Evolutionary conservation across 768 basidiomycete genomes (phyloP).

Genomic region (Cystofilobasidium ferigula): DNA sequence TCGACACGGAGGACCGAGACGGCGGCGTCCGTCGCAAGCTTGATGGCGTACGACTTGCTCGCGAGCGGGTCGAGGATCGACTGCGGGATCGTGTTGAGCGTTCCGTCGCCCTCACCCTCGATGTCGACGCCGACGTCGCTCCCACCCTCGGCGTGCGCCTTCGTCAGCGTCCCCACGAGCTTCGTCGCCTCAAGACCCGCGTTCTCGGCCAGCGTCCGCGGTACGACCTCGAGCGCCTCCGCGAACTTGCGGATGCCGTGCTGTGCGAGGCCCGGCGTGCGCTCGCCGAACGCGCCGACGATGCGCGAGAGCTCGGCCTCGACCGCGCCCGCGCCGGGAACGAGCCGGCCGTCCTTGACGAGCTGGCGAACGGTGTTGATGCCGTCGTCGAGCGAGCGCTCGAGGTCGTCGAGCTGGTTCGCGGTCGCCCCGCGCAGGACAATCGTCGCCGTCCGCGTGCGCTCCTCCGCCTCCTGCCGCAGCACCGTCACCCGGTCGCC

Average conservation of each 20-base stretch:
- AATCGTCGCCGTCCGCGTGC: conserved; percentile 81
- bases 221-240: conserved; percentile 79
- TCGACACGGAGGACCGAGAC: conserved; percentile 86
- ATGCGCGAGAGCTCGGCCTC: conserved; percentile 83
- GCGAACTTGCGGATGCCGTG: conserved; percentile 87
- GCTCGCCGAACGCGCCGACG: conserved; percentile 74
- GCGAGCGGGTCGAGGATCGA: conserved; percentile 77
- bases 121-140: conserved; percentile 54
- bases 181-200: conserved; percentile 84
- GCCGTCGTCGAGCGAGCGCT: conserved; percentile 91
- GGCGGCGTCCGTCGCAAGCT: conserved; percentile 83
- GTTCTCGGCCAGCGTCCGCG: conserved; percentile 86
- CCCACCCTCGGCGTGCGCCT: conserved; percentile 62
- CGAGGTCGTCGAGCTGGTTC: conserved; percentile 88
- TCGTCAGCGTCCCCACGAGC: conserved; percentile 75
- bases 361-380: conserved; percentile 90
- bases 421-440: conserved; percentile 89
- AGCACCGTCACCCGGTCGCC: conserved; percentile 96
- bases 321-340: conserved; percentile 87
- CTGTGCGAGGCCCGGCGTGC: conserved; percentile 80
- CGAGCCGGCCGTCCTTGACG: conserved; percentile 75
- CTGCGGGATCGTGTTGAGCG: conserved; percentile 44
- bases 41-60: conserved; percentile 80
- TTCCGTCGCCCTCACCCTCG: conserved; percentile 54
- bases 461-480: conserved; percentile 65